phyloP scores from a whole-genome alignment of 352 stramenopile genomes.

The Phytophthora tentaculata region DNA sequence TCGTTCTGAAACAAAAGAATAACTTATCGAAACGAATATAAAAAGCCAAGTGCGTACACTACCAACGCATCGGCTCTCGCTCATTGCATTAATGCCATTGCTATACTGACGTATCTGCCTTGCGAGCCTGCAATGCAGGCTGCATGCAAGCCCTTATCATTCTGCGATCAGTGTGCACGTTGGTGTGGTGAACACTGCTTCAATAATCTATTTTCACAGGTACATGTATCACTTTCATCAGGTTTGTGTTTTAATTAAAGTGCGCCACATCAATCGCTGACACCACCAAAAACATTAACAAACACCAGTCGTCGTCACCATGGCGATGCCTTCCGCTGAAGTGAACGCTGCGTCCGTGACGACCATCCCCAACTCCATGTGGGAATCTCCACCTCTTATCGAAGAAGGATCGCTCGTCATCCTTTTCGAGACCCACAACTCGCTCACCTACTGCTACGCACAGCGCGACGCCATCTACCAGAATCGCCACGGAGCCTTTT shows the following conservation, averaged over 20 bases:
- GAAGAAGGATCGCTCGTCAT: conserved; percentile 94
- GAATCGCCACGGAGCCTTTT: conserved; percentile 97
- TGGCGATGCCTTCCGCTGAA: conserved; percentile 36
- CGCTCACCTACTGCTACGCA: conserved; percentile 95
- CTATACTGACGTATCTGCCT: neutral
- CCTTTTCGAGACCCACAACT: conserved; percentile 96
- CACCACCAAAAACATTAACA: neutral
- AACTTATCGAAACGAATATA: conserved; percentile 38
- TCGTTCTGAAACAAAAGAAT: conserved; percentile 4
- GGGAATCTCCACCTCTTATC: conserved; percentile 60
- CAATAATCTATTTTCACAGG: conserved; percentile 7
- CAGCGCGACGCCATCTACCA: conserved; percentile 92
- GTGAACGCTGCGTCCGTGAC: conserved; percentile 35
- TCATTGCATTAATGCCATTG: neutral
- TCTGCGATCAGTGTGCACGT: too few relatives aligned
- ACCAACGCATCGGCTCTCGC: neutral
- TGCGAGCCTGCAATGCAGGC: too few relatives aligned
- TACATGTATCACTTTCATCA: too few relatives aligned
- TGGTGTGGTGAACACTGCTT: neutral
- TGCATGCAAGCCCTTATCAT: too few relatives aligned
- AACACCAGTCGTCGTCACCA: conserved; percentile 16
- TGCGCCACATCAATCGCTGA: conserved; percentile 8
- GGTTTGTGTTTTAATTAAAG: too few relatives aligned
- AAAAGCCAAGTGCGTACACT: conserved; percentile 24
- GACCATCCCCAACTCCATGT: conserved; percentile 74